These are phyloP conservation scores for Clavariopsis aquatica DNA, from an alignment of 495 filamentous ascomycete species.

Conservation along the genomic window DNA sequence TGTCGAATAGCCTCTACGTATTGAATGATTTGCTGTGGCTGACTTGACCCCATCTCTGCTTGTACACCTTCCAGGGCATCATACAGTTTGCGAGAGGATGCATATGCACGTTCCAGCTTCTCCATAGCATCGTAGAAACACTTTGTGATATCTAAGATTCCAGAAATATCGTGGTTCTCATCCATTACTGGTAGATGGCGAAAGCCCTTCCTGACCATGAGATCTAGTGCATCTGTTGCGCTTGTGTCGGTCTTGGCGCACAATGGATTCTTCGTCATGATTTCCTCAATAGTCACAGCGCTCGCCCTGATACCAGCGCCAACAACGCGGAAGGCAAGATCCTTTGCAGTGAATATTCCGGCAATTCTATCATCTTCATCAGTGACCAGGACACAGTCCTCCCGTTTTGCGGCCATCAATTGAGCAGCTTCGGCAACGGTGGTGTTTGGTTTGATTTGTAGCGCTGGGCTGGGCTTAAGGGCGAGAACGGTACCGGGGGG, in stretches of 20 bases:
- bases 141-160: slow-evolving; percentile 97
- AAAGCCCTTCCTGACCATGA: slow-evolving; percentile 98
- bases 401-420: slow-evolving; percentile 97
- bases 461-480: slow-evolving; percentile 88
- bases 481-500: slow-evolving; percentile 94
- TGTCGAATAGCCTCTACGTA: slow-evolving; percentile 92
- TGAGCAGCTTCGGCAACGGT: slow-evolving; percentile 96
- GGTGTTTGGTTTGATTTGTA: slow-evolving; percentile 95
- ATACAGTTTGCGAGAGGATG: slow-evolving; percentile 92
- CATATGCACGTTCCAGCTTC: slow-evolving; percentile 95
- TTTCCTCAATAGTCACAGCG: slow-evolving; percentile 89
- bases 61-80: slow-evolving; percentile 98
- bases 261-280: slow-evolving; percentile 99
- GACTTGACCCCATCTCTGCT: slow-evolving; percentile 91
- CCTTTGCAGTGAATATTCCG: slow-evolving; percentile 98
- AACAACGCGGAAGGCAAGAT: slow-evolving; percentile 95
- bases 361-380: slow-evolving; percentile 97
- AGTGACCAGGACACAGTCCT: slow-evolving; percentile 98
- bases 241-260: slow-evolving; percentile 97
- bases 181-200: slow-evolving; percentile 98
- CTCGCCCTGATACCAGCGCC: slow-evolving; percentile 88
- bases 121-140: slow-evolving; percentile 99
- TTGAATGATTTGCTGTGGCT: slow-evolving; percentile 97
- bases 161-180: slow-evolving; percentile 98
- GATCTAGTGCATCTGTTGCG: slow-evolving; percentile 92